Conservation (phyloP, 306 rosid genomes). For the Acacia acuminata region DNA sequence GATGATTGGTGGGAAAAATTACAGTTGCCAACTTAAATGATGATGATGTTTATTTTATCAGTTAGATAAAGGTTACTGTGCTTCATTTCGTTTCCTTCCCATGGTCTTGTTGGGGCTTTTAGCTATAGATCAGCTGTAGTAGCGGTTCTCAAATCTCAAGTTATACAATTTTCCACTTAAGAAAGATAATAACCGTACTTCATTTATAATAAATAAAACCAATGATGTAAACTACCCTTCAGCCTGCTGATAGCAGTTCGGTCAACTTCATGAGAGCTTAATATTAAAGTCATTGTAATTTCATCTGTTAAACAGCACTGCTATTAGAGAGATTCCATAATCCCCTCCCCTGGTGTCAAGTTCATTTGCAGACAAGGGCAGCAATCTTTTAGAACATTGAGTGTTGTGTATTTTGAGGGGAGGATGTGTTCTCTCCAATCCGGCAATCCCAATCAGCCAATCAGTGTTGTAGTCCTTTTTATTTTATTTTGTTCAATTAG, state of each 20-base stretch:
- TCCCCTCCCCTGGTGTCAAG: neutral
- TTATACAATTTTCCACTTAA: neutral
- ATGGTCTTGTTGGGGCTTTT: constrained; percentile 6
- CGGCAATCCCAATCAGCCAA: neutral
- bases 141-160: constrained; percentile 4
- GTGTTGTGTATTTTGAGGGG: constrained; percentile 1
- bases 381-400: neutral
- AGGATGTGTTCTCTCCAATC: neutral
- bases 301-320: neutral
- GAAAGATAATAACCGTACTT: neutral
- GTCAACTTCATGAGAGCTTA: constrained; percentile 2
- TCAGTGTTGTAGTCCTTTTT: neutral
- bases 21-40: neutral
- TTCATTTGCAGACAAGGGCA: constrained; percentile 13
- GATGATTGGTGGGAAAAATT: constrained; percentile 18
- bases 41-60: neutral
- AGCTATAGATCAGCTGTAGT: constrained; percentile 7
- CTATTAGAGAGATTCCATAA: neutral
- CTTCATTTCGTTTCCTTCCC: constrained; percentile 10
- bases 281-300: neutral
- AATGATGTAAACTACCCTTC: neutral
- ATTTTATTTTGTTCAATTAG: neutral
- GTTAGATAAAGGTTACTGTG: neutral
- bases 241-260: neutral
- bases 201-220: neutral